Conservation (phyloP, 208 protist species). For the Trypanosoma rangeli region DNA sequence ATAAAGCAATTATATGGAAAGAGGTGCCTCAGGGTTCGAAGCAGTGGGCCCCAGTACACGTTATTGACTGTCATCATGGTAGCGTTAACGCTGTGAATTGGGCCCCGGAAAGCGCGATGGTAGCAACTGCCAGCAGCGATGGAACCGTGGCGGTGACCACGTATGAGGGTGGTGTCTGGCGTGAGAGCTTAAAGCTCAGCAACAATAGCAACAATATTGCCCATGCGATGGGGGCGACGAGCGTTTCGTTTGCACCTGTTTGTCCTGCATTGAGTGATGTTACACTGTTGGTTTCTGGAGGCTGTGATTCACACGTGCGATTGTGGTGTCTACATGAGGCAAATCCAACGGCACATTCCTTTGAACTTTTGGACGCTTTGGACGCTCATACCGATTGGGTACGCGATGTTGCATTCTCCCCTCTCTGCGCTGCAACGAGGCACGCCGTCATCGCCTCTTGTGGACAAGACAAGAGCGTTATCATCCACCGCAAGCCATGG, state of each 20-base stretch:
- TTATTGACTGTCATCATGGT: slow-evolving; percentile 69
- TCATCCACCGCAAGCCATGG: slow-evolving; percentile 81
- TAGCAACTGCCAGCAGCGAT: slow-evolving; percentile 80
- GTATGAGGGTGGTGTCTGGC: slow-evolving; percentile 61
- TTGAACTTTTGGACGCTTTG: slow-evolving; percentile 50
- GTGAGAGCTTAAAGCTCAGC: slow-evolving; percentile 70
- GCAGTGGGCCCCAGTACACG: slow-evolving; percentile 65
- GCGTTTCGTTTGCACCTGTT: slow-evolving; percentile 72
- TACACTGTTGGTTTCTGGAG: slow-evolving; percentile 70
- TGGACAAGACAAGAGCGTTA: slow-evolving; percentile 70
- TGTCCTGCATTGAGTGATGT: slow-evolving; percentile 24
- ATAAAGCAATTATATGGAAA: slow-evolving; percentile 97
- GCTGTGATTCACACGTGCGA: slow-evolving; percentile 78
- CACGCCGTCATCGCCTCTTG: slow-evolving; percentile 67
- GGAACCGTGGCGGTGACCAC: slow-evolving; percentile 68
- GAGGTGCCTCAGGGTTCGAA: slow-evolving; percentile 35
- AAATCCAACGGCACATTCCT: slow-evolving; percentile 17
- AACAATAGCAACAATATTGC: slow-evolving; percentile 83
- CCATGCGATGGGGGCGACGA: slow-evolving; percentile 81
- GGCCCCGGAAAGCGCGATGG: slow-evolving; percentile 68
- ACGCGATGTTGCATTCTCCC: slow-evolving; percentile 79
- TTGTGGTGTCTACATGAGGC: slow-evolving; percentile 48
- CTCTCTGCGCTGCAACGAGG: slow-evolving; percentile 49
- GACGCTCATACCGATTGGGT: slow-evolving; percentile 68
- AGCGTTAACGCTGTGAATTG: slow-evolving; percentile 85